These are phyloP conservation scores for peach (Prunus persica) DNA, from an alignment of 306 rosid species.

Conservation along the genomic window Prunus_persica_NCBIv2 NC_034010.1:22593001-22593500, in stretches of 20 bases:
- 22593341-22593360: constrained; percentile 86
- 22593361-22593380: constrained; percentile 77
- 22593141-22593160: constrained; percentile 64
- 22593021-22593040: constrained; percentile 92
- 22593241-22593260: constrained; percentile 52
- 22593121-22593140: constrained; percentile 78
- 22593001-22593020: constrained; percentile 78
- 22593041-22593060: constrained; percentile 68
- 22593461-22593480: constrained; percentile 64
- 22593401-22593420: constrained; percentile 89
- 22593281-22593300: constrained; percentile 84
- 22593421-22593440: constrained; percentile 94
- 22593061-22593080: constrained; percentile 58
- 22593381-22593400: constrained; percentile 69
- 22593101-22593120: constrained; percentile 67
- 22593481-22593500: constrained; percentile 87
- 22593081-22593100: constrained; percentile 80
- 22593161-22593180: constrained; percentile 53
- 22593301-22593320: constrained; percentile 73
- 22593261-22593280: constrained; percentile 65
- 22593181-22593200: constrained; percentile 46
- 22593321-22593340: constrained; percentile 86
- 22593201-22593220: constrained; percentile 61
- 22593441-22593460: constrained; percentile 68
- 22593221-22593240: constrained; percentile 73